A percentile compares a stretch with the other conserved stretches of the same genome.
Conservation (phyloP, 352 stramenopile genomes). For the Phytophthora kernoviae region DNA sequence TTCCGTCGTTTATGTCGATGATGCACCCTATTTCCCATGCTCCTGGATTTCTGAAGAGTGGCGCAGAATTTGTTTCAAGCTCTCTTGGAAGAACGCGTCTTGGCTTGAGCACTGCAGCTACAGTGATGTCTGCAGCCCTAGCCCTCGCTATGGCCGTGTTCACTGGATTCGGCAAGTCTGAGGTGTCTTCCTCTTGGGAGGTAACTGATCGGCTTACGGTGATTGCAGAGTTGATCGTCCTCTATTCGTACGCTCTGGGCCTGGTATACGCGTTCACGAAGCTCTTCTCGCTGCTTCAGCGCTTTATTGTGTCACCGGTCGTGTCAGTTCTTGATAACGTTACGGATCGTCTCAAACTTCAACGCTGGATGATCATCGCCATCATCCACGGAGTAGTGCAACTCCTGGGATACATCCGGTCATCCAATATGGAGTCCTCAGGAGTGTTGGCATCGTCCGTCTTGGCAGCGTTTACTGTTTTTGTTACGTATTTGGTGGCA, state of each 20-base stretch:
- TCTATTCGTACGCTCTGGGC: constrained; percentile 65
- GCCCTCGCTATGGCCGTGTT: constrained; percentile 17
- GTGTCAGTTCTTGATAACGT: constrained; percentile 30
- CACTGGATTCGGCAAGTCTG: constrained; percentile 18
- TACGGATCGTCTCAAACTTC: constrained; percentile 34
- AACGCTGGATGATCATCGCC: constrained; percentile 56
- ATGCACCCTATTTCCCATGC: constrained; percentile 57
- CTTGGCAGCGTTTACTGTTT: constrained; percentile 46
- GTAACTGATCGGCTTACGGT: constrained; percentile 3
- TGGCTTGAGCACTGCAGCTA: constrained; percentile 10
- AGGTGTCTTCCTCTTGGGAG: constrained; percentile 3
- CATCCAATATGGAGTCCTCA: constrained; percentile 25
- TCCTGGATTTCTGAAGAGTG: constrained; percentile 39
- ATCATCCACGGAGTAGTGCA: constrained; percentile 44
- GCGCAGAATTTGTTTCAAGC: constrained; percentile 2
- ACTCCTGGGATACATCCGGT: constrained; percentile 41
- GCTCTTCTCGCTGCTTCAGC: constrained; percentile 42
- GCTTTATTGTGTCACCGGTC: constrained; percentile 41
- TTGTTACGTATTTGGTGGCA: constrained; percentile 53
- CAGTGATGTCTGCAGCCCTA: constrained; percentile 11
- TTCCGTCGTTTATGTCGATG: constrained; percentile 66
- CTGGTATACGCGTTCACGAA: constrained; percentile 51
- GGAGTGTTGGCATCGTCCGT: constrained; percentile 58
- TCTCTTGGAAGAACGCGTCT: constrained; percentile 11
- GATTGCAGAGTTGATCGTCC: constrained; percentile 34